A percentile compares a stretch with the other conserved stretches of the same genome.
These are phyloP conservation scores for Eustoma russellianum DNA, from an alignment of 257 asterid genomes.

Conservation along the genomic window DNA sequence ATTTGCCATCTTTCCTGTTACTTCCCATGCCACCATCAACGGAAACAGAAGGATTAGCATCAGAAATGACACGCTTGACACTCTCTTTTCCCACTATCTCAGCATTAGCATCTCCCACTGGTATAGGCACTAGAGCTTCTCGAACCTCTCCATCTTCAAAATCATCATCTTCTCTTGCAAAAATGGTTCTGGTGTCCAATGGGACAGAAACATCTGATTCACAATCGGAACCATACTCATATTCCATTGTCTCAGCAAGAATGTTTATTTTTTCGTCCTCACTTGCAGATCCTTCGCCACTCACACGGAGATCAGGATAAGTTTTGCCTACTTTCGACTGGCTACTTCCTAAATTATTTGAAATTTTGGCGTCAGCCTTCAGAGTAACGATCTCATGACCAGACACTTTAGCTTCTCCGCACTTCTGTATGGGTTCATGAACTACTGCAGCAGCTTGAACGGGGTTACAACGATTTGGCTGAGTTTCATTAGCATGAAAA, in stretches of 20 bases:
- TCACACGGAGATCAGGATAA: constrained; percentile 19
- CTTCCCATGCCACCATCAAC: constrained; percentile 16
- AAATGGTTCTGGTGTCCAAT: constrained; percentile 13
- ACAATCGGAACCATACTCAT: constrained; percentile 46
- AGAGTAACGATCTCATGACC: constrained; percentile 11
- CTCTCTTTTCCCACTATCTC: constrained; percentile 20
- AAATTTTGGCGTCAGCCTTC: constrained; percentile 15
- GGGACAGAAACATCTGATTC: constrained; percentile 30
- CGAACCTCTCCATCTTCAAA: constrained; percentile 88
- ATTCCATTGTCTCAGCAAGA: constrained; percentile 39
- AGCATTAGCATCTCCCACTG: constrained; percentile 21
- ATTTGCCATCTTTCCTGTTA: constrained; percentile 12
- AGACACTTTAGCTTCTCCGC: constrained; percentile 19
- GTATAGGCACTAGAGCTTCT: constrained; percentile 33
- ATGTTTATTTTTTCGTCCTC: constrained; percentile 39
- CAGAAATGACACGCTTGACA: constrained; percentile 13
- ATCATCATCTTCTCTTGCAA: constrained; percentile 57
- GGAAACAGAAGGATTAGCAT: constrained; percentile 16
- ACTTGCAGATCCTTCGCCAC: constrained; percentile 28
- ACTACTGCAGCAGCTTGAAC: constrained; percentile 18
- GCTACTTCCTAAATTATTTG: constrained; percentile 22
- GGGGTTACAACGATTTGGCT: constrained; percentile 11
- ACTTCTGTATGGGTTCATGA: constrained; percentile 18
- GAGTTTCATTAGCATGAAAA: constrained; percentile 27
- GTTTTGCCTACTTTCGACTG: constrained; percentile 17